Conservation (phyloP, 1,139 yeast genomes). For the Debaryomyces coudertii region DNA sequence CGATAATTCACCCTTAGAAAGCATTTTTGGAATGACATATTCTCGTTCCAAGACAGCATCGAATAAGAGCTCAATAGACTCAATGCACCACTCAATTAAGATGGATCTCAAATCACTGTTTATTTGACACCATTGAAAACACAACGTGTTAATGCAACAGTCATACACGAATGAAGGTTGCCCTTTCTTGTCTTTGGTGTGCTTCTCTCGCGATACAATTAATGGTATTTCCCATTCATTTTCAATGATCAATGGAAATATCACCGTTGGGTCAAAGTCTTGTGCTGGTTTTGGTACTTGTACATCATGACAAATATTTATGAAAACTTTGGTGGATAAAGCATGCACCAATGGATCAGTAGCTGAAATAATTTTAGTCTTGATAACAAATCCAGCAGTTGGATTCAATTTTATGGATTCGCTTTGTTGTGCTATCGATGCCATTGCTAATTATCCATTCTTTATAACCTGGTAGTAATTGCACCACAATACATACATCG, state of each 20-base stretch:
- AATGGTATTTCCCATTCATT: slow-evolving; percentile 88
- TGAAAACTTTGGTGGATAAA: slow-evolving; percentile 66
- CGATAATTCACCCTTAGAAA: slow-evolving; percentile 56
- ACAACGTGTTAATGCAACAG: slow-evolving; percentile 66
- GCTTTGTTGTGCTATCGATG: slow-evolving; percentile 23
- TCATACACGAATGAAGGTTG: slow-evolving; percentile 66
- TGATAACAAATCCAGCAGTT: slow-evolving; percentile 65
- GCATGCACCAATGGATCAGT: slow-evolving; percentile 24
- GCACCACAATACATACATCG: neutral
- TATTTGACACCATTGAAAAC: slow-evolving; percentile 64
- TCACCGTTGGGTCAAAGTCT: slow-evolving; percentile 57
- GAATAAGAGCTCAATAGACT: slow-evolving; percentile 60
- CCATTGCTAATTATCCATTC: slow-evolving; percentile 9
- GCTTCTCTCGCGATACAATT: slow-evolving; percentile 57
- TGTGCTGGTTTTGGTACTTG: slow-evolving; percentile 58
- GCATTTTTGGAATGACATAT: slow-evolving; percentile 61
- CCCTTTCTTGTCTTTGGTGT: slow-evolving; percentile 73
- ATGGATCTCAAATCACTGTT: slow-evolving; percentile 54
- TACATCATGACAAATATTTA: slow-evolving; percentile 70
- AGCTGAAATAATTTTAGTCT: slow-evolving; percentile 52
- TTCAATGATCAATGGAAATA: slow-evolving; percentile 67
- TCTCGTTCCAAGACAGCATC: slow-evolving; percentile 44
- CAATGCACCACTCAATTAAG: slow-evolving; percentile 65
- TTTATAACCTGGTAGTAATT: neutral
- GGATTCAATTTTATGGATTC: slow-evolving; percentile 40